Evolutionary conservation across 2,329 filamentous ascomycete genomes (phyloP), one percentile per base, ranked within the genome.

Genomic region (Cyclaneusma minus): DNA sequence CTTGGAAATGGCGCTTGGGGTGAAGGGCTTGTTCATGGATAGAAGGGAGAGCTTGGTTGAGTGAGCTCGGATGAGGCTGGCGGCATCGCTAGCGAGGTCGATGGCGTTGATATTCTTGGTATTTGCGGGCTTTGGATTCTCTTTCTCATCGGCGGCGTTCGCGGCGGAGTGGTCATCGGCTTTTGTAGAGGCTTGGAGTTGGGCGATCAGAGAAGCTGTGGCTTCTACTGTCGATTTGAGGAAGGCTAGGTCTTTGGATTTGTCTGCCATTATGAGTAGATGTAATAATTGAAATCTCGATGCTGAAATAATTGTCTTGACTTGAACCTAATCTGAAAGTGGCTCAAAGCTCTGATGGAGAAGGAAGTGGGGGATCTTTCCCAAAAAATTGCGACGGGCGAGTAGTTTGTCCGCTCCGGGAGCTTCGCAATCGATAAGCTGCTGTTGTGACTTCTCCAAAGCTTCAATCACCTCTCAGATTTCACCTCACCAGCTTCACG

Each of bases 21-120:
- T 89, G 39, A 92, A 91, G 1, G 87, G 85, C 11, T 81, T 67
- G 43, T 81, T 93, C 43, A 91, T 78, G 2, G 89, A 68, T 8
- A 95, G 65, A 1, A 94, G 72, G 0, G 81, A 87, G 14, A 94
- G 62, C 35, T 92, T 93, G 5, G 84, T 93, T 2, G 75, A 68
- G 45, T 94, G 83, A 0, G 84, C 81, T 46, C 70, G 74, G 32
- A 93, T 68, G 4, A 91, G 61, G 14, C 63, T 67, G 1, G 81
- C 68, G 0, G 79, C 66, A 41, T 85, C 76, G 40, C 68, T 65
- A 17, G 85, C 69, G 31, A 87, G 62, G 9, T 69, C 55, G 13
- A 93, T 63, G 7, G 71, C 60, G 35, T 77, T 51, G 44, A 68
- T 22, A 13, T 36, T 29, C 22, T 7, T 11, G 14, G 22, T 33